Percentiles rank a stretch among this genome's conserved stretches.
Evolutionary conservation across 148 eudicot species (phyloP).

Genomic region (Agrostemma githago): DNA sequence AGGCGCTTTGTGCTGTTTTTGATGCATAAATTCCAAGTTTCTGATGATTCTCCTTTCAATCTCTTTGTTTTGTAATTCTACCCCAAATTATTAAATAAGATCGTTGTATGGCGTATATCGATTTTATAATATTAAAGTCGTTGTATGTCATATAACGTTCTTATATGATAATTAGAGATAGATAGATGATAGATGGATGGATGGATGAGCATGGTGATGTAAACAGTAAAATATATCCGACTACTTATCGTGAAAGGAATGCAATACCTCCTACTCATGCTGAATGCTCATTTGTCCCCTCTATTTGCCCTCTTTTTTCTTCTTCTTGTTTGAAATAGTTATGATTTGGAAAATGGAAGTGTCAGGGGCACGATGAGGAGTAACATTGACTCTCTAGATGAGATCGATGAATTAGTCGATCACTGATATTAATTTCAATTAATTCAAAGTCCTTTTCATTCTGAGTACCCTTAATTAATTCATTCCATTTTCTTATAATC

Average conservation of each 20-base stretch:
- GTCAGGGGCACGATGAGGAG: not conserved
- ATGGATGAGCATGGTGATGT: constrained; percentile 25
- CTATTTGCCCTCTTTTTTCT: not conserved
- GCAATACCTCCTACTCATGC: constrained; percentile 33
- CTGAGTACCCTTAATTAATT: not conserved
- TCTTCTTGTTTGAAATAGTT: not conserved
- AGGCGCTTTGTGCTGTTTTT: constrained; percentile 14
- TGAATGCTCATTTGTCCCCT: constrained; percentile 20
- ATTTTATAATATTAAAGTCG: not conserved
- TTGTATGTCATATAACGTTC: too few relatives aligned
- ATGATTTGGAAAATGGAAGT: not conserved
- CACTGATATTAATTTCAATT: not conserved
- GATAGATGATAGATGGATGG: too few relatives aligned
- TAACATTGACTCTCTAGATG: not conserved
- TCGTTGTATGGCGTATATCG: too few relatives aligned
- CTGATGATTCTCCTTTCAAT: constrained; percentile 18
- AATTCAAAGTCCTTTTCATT: not conserved
- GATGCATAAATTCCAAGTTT: constrained; percentile 6
- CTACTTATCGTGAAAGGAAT: constrained; percentile 21
- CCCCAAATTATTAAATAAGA: too few relatives aligned
- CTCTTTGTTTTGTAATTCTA: not conserved
- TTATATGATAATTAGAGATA: too few relatives aligned
- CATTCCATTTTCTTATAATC: too few relatives aligned
- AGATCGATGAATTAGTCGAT: not conserved
- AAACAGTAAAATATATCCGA: constrained; percentile 9